These are phyloP conservation scores for Crucihimalaya himalaica DNA, from an alignment of 345 rosid species.

Conservation along the genomic window DNA sequence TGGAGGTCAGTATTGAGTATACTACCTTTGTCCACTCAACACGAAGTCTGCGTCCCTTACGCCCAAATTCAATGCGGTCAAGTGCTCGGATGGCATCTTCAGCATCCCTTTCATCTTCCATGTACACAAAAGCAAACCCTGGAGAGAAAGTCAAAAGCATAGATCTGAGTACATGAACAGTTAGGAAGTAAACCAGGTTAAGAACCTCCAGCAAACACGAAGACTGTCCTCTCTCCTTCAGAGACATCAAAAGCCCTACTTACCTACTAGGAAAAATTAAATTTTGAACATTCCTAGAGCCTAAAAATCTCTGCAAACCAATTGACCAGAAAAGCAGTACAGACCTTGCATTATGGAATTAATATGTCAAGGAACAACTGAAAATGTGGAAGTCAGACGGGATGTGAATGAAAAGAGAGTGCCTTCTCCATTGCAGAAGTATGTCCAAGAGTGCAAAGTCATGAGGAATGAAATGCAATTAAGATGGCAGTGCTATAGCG, in stretches of 20 bases:
- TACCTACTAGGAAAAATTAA: constrained; percentile 44
- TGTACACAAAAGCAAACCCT: constrained; percentile 93
- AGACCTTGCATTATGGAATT: constrained; percentile 81
- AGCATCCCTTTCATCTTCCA: constrained; percentile 99
- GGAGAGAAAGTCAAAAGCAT: not conserved
- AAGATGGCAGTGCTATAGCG: constrained; percentile 69
- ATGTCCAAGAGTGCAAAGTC: constrained; percentile 72
- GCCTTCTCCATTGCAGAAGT: constrained; percentile 67
- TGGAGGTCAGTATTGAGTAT: constrained; percentile 1
- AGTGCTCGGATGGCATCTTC: constrained; percentile 97
- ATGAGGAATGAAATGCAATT: constrained; percentile 77
- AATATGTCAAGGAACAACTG: constrained; percentile 92
- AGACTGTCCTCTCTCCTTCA: constrained; percentile 36
- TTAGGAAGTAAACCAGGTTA: constrained; percentile 19
- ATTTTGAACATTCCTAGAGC: constrained; percentile 54
- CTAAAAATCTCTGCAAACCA: constrained; percentile 57
- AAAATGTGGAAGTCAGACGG: constrained; percentile 86
- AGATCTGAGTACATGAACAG: constrained; percentile 23
- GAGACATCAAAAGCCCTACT: constrained; percentile 38
- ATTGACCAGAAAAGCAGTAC: constrained; percentile 77
- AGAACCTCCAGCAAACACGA: constrained; percentile 45
- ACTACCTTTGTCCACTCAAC: constrained; percentile 95
- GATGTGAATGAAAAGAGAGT: constrained; percentile 64
- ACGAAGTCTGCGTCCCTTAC: constrained; percentile 93
- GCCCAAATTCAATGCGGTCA: constrained; percentile 83